These are phyloP conservation scores for Dimargaris xerosporica DNA, from an alignment of 192 early-diverging fungal genomes.

Conservation along the genomic window DNA sequence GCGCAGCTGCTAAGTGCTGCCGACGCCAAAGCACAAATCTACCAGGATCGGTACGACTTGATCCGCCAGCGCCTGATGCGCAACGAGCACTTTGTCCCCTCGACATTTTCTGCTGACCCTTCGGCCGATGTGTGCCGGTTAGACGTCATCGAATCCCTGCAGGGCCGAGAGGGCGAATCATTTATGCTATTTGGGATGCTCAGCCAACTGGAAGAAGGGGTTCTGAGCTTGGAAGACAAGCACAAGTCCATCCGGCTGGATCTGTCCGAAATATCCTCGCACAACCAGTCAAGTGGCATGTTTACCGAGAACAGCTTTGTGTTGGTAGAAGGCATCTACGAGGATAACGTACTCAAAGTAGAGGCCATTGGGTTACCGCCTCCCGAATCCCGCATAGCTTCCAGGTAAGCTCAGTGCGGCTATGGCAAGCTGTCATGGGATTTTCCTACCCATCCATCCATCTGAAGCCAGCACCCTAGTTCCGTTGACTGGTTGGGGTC, in stretches of 20 bases:
- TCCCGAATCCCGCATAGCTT: constrained; percentile 37
- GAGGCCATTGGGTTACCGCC: constrained; percentile 62
- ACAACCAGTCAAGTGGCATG: constrained; percentile 41
- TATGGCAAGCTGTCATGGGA: too few species aligned
- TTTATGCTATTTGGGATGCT: constrained; percentile 84
- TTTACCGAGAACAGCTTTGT: constrained; percentile 81
- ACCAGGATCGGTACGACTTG: constrained; percentile 62
- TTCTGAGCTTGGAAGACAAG: constrained; percentile 71
- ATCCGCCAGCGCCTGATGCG: constrained; percentile 64
- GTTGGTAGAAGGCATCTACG: constrained; percentile 64
- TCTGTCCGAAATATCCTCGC: constrained; percentile 26
- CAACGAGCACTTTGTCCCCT: constrained; percentile 59
- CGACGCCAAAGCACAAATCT: constrained; percentile 44
- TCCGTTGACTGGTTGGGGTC: too few species aligned
- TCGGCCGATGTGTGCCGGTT: constrained; percentile 23
- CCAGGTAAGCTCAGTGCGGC: constrained; percentile 12
- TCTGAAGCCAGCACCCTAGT: too few species aligned
- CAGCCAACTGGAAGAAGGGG: constrained; percentile 62
- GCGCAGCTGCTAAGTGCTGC: constrained; percentile 39
- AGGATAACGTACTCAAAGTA: constrained; percentile 52
- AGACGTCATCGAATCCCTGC: constrained; percentile 60
- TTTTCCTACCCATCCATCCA: too few species aligned
- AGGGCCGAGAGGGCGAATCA: constrained; percentile 42
- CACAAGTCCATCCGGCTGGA: constrained; percentile 64
- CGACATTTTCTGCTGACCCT: constrained; percentile 35